Evolutionary conservation across 306 rosid species (phyloP).

Genomic region (Malus domestica): DNA sequence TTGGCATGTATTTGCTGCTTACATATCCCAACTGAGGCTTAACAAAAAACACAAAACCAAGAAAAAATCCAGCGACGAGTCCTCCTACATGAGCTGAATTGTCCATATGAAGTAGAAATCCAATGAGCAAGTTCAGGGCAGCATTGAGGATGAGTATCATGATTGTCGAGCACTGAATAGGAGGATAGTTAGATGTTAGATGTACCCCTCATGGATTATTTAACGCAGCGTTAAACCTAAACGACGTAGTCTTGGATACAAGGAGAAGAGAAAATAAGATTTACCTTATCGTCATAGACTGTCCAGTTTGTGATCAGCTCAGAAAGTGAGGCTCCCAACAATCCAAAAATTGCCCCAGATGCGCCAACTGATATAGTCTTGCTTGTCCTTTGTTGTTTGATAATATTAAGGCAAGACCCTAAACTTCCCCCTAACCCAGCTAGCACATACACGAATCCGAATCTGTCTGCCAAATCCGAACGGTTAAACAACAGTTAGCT

Average conservation of each 20-base stretch:
- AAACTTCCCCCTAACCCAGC: conserved; percentile 84
- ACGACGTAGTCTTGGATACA: no score
- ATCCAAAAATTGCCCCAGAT: conserved; percentile 89
- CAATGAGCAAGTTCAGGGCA: conserved; percentile 60
- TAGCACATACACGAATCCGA: conserved; percentile 50
- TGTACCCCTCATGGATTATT: no score
- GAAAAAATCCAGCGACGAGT: conserved; percentile 58
- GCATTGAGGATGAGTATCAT: conserved; percentile 42
- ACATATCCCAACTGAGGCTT: conserved; percentile 80
- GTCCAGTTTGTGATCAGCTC: conserved; percentile 92
- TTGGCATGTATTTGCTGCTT: conserved; percentile 47
- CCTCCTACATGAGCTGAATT: conserved; percentile 93
- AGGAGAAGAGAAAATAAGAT: neutral
- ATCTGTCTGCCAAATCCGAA: conserved; percentile 52
- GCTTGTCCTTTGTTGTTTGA: neutral
- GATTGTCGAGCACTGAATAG: conserved; percentile 60
- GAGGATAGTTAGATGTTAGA: neutral
- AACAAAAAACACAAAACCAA: conserved; percentile 66
- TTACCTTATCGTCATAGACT: conserved; percentile 68
- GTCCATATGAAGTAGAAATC: conserved; percentile 70
- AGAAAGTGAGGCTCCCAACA: conserved; percentile 81
- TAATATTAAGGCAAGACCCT: conserved; percentile 37
- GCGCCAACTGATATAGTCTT: conserved; percentile 66
- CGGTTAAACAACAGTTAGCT: neutral
- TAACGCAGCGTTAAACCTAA: no score